phyloP scores from a whole-genome alignment of 306 rosid species.

The Malus sieversii region DNA sequence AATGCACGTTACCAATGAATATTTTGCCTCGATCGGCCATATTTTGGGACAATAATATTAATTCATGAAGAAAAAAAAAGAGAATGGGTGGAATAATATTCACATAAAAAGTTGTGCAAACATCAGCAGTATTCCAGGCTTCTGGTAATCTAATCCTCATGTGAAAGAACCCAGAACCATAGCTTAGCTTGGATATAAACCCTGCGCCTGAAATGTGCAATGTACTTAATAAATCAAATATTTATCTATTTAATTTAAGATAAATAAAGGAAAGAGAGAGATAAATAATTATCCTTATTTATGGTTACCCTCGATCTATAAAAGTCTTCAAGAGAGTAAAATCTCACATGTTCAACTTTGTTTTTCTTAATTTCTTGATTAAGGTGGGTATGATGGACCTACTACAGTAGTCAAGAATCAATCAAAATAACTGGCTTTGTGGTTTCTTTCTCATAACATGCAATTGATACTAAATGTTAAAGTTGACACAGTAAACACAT shows the following conservation, averaged over 20 bases:
- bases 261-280: not conserved
- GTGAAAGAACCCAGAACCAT: constrained; percentile 45
- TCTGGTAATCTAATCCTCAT: constrained; percentile 40
- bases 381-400: not conserved
- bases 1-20: not conserved
- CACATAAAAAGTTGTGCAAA: constrained; percentile 45
- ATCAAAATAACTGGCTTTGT: too few species aligned
- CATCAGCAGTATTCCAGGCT: constrained; percentile 37
- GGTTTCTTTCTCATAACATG: not conserved
- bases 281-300: not conserved
- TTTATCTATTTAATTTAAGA: not conserved
- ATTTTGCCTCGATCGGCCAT: not conserved
- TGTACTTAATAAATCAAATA: not conserved
- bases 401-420: too few species aligned
- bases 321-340: not conserved
- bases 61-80: not conserved
- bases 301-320: not conserved
- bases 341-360: not conserved
- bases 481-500: not conserved
- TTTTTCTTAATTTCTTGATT: not conserved
- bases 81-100: not conserved
- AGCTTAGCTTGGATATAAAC: constrained; percentile 39
- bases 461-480: not conserved
- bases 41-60: not conserved
- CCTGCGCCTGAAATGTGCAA: constrained; percentile 20